Base-by-base conservation (phyloP, 441 rosid species). In the Adansonia rubrostipa region DNA sequence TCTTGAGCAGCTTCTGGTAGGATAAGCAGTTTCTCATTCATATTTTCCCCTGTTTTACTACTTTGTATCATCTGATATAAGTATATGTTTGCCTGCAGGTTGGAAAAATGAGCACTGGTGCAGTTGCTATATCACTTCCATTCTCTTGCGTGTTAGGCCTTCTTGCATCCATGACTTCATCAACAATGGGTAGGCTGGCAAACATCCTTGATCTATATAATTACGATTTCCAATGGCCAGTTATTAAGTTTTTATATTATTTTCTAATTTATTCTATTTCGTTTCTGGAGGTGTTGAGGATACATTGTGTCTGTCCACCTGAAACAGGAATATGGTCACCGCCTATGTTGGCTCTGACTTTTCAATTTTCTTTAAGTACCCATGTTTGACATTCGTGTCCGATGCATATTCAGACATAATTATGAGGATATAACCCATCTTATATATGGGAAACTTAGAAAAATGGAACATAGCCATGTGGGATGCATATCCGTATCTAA, bases 1-100 rank as follows among this genome's bases (percentile, higher is more conserved):
- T 86, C 97, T 96, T 0, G 99, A 96, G 89, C 99, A 94, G 86
- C 97, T 94, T 44, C 82, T 96, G 94, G 99, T 93, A 86, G 81
- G 85, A 61, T 77, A 44, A 78, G 36, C 56, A 10, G 61, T 70
- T 70, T 14, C 54, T 17, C 70, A 5, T 57, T 19, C 6, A 65
- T 24, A 65, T 80, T 61, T 71, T 8, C 45, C 44, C 44, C 44
- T 65, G 54, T 40, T 71, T 77, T 33, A 71, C 50, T 65, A 58
- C 9, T 68, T 36, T 54, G 11, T 57, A 15, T 15, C 65, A 9
- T 62, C 42, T 62, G 44, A 62, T 33, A 5, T 62, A 62, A 1
- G 1, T 14, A 24, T 62, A 64, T 33, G 54, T 74, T 36, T 73
- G n/a, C 48, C 22, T 73, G 74, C 88, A 96, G 98, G 96, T 93